Base-by-base conservation (phyloP, 352 stramenopile species). In the Bremia lactucae region DNA sequence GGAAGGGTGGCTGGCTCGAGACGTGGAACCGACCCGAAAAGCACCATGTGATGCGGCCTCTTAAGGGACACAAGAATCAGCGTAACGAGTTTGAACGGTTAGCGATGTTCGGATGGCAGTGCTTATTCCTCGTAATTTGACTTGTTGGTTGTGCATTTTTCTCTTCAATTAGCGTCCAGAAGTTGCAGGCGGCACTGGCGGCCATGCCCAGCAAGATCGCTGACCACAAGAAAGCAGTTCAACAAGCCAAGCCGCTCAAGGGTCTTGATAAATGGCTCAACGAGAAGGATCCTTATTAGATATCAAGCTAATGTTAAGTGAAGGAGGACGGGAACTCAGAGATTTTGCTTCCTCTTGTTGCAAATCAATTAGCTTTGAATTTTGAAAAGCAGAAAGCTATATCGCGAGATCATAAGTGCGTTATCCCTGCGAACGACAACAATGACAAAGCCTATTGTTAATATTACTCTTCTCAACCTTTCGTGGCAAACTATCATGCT, bases 201-300 rank as follows among this genome's bases (percentile, higher is more conserved):
- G 63, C 62, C 20, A 93, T 93, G 80, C 76, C 77, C 22, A 58
- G 52, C 55, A 93, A 93, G 72, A 81, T 93, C 47, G 75, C 72
- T 23, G 80, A 89, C 7, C 80, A 93, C 64, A 88, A 87, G 67
- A 89, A 89, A 56, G 67, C 75, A 2, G 38, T 90, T 31, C 83
- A 87, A 61, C 60, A 71, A 41, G 47, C 77, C 40, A 93, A 93
- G 61, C 80, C 80, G 11, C 66, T 93, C 50, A 85, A 86, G 62
- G 80, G 80, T 21, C 65, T 93, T 18, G 77, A 93, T 52, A 89
- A 90, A 62, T 93, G 80, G 80, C 69, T 93, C 29, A 89, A 83
- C 55, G 80, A 93, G 58, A 72, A 36, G 49, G 70, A 87, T 46
- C 66, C 68, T 39, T 92, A 89, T 64, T 90, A 84, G 49, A 61